Percentiles rank a stretch among this genome's conserved stretches.
These are phyloP conservation scores for Omphalea diandra DNA, from an alignment of 441 rosid genomes.

Conservation along the genomic window DNA sequence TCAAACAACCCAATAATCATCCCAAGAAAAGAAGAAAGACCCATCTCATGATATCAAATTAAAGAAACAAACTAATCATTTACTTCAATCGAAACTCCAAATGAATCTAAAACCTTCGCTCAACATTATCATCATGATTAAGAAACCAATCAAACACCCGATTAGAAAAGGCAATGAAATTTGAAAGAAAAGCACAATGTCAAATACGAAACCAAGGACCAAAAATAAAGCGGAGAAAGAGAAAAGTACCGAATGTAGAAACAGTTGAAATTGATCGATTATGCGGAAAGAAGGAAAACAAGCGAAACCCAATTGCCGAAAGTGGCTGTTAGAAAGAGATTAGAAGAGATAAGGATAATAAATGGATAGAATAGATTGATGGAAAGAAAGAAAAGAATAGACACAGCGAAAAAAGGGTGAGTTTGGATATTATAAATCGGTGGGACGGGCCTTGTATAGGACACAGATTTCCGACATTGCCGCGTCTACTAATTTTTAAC, in stretches of 20 bases:
- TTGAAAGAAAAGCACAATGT: not conserved
- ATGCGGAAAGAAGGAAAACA: no score
- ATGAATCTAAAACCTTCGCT: not conserved
- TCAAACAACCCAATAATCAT: not conserved
- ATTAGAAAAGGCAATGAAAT: not conserved
- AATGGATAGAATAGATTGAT: no score
- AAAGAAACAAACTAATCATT: not conserved
- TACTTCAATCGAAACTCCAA: not conserved
- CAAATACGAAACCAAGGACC: not conserved
- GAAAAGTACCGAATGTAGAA: not conserved
- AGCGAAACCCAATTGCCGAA: no score
- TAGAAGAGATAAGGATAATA: no score
- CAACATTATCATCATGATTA: not conserved
- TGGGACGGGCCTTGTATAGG: no score
- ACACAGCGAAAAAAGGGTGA: no score
- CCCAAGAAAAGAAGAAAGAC: not conserved
- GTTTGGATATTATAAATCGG: no score
- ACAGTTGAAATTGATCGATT: no score
- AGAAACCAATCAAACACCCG: not conserved
- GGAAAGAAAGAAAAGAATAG: no score
- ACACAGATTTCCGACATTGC: no score
- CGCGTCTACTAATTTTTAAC: no score
- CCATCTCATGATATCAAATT: not conserved
- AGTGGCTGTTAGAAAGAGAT: no score
- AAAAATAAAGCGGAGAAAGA: not conserved